Percentiles rank a stretch among this genome's conserved stretches.
Conservation (phyloP, 1,284 basidiomycete species). For the Ceratobasidium sp. region DNA sequence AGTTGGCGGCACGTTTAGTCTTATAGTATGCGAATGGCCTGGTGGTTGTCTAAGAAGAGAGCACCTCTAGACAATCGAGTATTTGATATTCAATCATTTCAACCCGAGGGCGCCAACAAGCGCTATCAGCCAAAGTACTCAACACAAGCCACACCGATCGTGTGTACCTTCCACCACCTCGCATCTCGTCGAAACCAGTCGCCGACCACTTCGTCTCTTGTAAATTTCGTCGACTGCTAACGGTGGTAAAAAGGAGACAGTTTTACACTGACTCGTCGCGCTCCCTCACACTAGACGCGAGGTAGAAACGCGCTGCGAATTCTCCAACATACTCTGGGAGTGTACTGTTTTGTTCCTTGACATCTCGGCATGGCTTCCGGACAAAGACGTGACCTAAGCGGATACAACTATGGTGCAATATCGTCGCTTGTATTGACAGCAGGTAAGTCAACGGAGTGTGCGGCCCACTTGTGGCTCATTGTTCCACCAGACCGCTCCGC, state of each 20-base stretch:
- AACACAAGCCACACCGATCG: slow-evolving; percentile 38
- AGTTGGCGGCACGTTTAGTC: neutral
- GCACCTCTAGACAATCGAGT: neutral
- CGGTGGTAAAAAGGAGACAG: slow-evolving; percentile 6
- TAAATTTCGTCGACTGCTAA: neutral
- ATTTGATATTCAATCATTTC: neutral
- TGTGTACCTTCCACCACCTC: slow-evolving; percentile 12
- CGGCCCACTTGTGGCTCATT: slow-evolving; percentile 9
- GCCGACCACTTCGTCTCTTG: slow-evolving; percentile 17
- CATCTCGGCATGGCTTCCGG: slow-evolving; percentile 34
- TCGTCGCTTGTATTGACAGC: slow-evolving; percentile 86
- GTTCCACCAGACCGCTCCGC: slow-evolving; percentile 63
- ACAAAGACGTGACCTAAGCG: slow-evolving; percentile 75
- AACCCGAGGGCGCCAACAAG: neutral
- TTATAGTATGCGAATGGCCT: neutral
- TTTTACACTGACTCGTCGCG: neutral
- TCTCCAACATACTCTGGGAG: slow-evolving; percentile 18
- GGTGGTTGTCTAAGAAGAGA: neutral
- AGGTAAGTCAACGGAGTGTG: slow-evolving; percentile 50
- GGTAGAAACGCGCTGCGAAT: slow-evolving; percentile 11
- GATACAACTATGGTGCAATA: slow-evolving; percentile 90
- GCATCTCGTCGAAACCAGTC: slow-evolving; percentile 29
- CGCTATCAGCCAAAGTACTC: slow-evolving; percentile 31
- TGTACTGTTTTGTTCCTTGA: slow-evolving; percentile 20
- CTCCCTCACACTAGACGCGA: neutral